These are phyloP conservation scores for Diutina ranongensis DNA, from an alignment of 1,139 yeast species.

Conservation along the genomic window DNA sequence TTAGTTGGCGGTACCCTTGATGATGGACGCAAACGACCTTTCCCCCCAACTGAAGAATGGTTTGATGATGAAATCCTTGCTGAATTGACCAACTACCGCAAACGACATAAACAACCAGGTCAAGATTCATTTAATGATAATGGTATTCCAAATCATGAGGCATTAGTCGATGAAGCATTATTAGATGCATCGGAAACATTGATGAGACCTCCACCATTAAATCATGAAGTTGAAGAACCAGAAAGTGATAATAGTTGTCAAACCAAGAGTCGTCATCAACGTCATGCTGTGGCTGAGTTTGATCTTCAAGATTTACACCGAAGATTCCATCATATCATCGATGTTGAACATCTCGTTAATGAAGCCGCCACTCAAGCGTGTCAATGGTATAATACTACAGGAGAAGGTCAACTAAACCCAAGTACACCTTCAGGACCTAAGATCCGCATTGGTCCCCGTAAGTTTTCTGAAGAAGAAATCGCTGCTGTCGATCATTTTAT, in stretches of 20 bases:
- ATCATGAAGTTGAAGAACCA: neutral
- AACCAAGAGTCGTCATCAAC: neutral
- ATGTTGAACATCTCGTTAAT: constrained; percentile 23
- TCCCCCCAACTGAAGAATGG: neutral
- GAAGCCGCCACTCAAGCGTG: constrained; percentile 27
- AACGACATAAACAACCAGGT: neutral
- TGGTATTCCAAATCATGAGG: constrained; percentile 27
- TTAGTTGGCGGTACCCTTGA: constrained; percentile 52
- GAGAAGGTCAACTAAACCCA: neutral
- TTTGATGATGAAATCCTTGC: neutral
- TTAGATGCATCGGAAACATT: constrained; percentile 35
- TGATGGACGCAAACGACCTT: neutral
- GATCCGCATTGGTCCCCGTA: constrained; percentile 24
- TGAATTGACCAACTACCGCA: constrained; percentile 13
- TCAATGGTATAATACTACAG: constrained; percentile 22
- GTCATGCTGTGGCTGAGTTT: neutral
- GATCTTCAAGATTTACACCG: constrained; percentile 8
- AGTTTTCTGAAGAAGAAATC: constrained; percentile 54
- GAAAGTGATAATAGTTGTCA: neutral
- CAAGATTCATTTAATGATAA: neutral
- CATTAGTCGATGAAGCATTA: constrained; percentile 55
- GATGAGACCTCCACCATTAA: no score
- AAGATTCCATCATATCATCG: constrained; percentile 17
- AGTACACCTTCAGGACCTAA: constrained; percentile 16
- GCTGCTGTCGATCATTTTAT: constrained; percentile 64